Base-by-base conservation (phyloP, 768 basidiomycete species). In the Suillus alpinus region DNA sequence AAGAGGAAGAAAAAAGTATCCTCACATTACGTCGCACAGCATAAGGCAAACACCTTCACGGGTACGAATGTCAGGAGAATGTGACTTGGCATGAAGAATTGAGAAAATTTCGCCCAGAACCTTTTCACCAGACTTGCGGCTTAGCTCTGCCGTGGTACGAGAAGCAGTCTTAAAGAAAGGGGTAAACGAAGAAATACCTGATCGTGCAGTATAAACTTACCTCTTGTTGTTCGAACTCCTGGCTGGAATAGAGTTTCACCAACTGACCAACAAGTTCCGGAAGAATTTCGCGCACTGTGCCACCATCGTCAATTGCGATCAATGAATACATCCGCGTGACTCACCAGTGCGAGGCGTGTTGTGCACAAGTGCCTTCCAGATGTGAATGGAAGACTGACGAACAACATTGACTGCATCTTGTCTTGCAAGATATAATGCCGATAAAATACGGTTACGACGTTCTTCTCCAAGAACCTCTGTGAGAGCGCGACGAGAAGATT, bases 301-400 rank as follows among this genome's bases (percentile, higher is more conserved):
- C 57, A 64, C 59, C 62, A 50, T 56, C 2, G n/a, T 32, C 61
- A 44, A 59, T 50, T 32, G n/a, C 23, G 49, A 34, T 6, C 43
- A 14, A 16, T 3, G n/a, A 14, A 46, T 12, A 9, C n/a, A 13
- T 60, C 53, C 49, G 20, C 57, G n/a, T 51, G 31, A 61, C 77
- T 59, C 70, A 94, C 94, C 89, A 65, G 94, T 96, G 49, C 89
- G 81, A 6, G 94, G 95, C 0, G 94, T 96, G 67, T 96, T 98
- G 72, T 94, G 86, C 10, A 99, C 95, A 63, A 98, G 80, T 4
- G 94, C 96, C 76, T 98, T 98, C 97, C 97, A 99, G 64, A 98
- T 97, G 60, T 94, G 94, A 49, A 96, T 85, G 0, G 95, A 92
- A 2, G 94, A 86, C 71, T 94, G 92, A 43, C 96, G 87, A 40